These are phyloP conservation scores for Aspergillus luchuensis DNA, from an alignment of 2,329 filamentous ascomycete species.

Conservation along the genomic window DNA sequence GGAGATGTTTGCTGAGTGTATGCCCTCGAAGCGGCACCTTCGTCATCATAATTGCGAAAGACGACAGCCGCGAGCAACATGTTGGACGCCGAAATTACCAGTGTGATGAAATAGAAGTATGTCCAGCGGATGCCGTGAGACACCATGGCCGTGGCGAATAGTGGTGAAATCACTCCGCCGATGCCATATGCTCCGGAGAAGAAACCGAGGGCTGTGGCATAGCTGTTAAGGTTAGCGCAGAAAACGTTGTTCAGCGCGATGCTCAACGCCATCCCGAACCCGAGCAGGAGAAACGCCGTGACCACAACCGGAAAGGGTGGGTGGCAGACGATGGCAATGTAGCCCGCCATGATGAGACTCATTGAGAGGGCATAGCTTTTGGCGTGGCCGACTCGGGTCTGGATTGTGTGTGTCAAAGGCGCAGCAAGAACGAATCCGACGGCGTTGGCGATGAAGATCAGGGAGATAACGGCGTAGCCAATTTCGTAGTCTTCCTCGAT, in stretches of 20 bases:
- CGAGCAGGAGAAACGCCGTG: conserved; percentile 68
- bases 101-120: conserved; percentile 69
- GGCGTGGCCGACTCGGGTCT: conserved; percentile 65
- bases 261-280: conserved; percentile 54
- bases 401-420: conserved; percentile 66
- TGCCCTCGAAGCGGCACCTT: conserved; percentile 47
- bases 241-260: conserved; percentile 61
- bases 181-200: conserved; percentile 52
- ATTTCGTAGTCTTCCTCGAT: conserved; percentile 76
- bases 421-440: conserved; percentile 75
- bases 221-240: conserved; percentile 55
- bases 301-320: conserved; percentile 72
- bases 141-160: conserved; percentile 74
- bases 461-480: conserved; percentile 74
- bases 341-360: conserved; percentile 63
- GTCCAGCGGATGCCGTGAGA: conserved; percentile 66
- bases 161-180: conserved; percentile 65
- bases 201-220: conserved; percentile 51
- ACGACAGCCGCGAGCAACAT: conserved; percentile 64
- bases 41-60: conserved; percentile 70
- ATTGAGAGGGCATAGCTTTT: conserved; percentile 61
- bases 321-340: conserved; percentile 64
- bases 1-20: conserved; percentile 32
- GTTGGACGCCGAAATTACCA: conserved; percentile 61
- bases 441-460: conserved; percentile 80